Percentiles rank a stretch among this genome's conserved stretches.
Conservation (phyloP, 1,139 yeast genomes). For the Hansenula sp. region DNA sequence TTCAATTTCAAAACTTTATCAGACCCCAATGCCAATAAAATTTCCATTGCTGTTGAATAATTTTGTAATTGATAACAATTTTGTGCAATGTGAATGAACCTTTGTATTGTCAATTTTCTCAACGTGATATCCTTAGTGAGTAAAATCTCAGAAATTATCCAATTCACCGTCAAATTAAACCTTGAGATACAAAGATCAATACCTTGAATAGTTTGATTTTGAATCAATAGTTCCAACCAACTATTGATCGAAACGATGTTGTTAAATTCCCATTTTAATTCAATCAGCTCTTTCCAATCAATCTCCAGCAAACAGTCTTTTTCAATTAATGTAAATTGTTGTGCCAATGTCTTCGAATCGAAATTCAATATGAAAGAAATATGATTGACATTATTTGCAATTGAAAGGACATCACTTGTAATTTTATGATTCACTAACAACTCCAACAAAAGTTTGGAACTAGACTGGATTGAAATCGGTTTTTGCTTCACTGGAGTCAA, state of each 20-base stretch:
- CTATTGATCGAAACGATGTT: constrained; percentile 70
- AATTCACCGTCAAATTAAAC: constrained; percentile 83
- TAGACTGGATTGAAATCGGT: constrained; percentile 16
- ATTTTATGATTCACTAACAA: constrained; percentile 18
- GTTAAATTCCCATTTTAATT: constrained; percentile 63
- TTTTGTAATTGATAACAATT: constrained; percentile 72
- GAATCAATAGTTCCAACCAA: constrained; percentile 77
- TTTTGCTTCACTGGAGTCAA: constrained; percentile 22
- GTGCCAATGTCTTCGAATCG: constrained; percentile 61
- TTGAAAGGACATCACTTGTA: constrained; percentile 16
- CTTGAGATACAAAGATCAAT: constrained; percentile 83
- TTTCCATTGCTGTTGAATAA: constrained; percentile 83
- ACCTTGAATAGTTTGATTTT: constrained; percentile 60
- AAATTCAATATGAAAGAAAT: constrained; percentile 77
- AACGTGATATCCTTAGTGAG: constrained; percentile 58
- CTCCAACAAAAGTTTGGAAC: constrained; percentile 21
- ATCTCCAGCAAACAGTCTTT: constrained; percentile 77
- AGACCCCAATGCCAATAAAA: constrained; percentile 78
- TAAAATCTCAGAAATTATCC: constrained; percentile 87
- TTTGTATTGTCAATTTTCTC: constrained; percentile 63
- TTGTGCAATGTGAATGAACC: constrained; percentile 84
- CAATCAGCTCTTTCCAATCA: constrained; percentile 90
- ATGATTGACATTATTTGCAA: constrained; percentile 38
- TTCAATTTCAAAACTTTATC: constrained; percentile 57
- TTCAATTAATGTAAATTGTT: constrained; percentile 84